These are phyloP conservation scores for Boletellus sp. DNA, from an alignment of 1,284 basidiomycete species.

Conservation along the genomic window DNA sequence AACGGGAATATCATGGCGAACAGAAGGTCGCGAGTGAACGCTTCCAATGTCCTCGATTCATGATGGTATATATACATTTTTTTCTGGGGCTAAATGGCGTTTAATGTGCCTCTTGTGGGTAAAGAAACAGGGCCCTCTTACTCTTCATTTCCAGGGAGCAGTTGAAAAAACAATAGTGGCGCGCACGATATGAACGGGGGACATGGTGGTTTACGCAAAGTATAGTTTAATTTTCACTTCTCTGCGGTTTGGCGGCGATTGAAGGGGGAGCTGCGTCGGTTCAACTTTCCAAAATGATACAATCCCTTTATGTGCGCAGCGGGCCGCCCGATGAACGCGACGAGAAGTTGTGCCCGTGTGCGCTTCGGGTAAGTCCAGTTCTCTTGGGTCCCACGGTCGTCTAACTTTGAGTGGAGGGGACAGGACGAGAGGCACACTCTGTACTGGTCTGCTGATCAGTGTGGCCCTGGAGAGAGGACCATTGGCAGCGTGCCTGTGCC, in stretches of 20 bases:
- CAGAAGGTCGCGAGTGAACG: conserved; percentile 8
- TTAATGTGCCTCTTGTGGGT: conserved; percentile 20
- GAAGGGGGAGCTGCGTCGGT: conserved; percentile 2
- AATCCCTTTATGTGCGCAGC: conserved; percentile 7
- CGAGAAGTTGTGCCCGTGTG: neutral
- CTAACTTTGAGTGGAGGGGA: neutral
- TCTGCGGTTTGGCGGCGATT: conserved; percentile 15
- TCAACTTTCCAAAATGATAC: conserved; percentile 7
- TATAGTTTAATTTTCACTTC: neutral
- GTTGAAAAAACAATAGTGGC: conserved; percentile 13
- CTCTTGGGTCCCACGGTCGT: neutral
- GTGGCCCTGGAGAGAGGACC: neutral
- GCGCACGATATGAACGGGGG: conserved; percentile 32
- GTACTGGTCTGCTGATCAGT: neutral
- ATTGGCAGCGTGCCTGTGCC: neutral
- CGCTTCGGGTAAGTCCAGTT: neutral
- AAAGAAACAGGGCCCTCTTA: neutral
- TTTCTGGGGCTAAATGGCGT: neutral
- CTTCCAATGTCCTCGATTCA: conserved; percentile 7
- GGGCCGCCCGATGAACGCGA: neutral
- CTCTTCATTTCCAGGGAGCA: conserved; percentile 11
- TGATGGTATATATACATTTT: neutral
- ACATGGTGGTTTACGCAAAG: conserved; percentile 16
- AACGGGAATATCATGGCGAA: conserved; percentile 4
- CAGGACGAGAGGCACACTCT: neutral